Evolutionary conservation across 441 rosid species (phyloP).

Genomic region (Euphorbia neoarborescens): DNA sequence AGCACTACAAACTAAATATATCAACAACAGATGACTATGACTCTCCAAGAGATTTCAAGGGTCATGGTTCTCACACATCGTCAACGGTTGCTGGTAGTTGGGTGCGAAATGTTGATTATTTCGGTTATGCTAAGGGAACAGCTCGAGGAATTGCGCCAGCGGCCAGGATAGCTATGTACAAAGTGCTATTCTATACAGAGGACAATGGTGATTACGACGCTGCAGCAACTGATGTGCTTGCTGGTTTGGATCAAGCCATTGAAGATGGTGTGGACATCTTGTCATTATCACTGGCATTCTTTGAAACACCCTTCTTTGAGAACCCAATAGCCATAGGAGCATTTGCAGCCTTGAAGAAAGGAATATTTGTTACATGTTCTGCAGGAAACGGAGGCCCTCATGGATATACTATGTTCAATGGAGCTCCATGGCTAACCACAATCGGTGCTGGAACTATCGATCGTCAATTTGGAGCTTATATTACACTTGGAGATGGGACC

Average conservation of each 20-base stretch:
- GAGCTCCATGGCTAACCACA: conserved; percentile 62
- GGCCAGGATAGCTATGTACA: conserved; percentile 57
- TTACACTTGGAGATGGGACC: conserved; percentile 43
- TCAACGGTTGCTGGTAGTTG: conserved; percentile 66
- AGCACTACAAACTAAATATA: conserved; percentile 30
- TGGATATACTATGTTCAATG: conserved; percentile 53
- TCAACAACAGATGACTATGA: conserved; percentile 53
- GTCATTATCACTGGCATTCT: conserved; percentile 50
- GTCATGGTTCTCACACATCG: conserved; percentile 83
- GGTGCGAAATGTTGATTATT: conserved; percentile 44
- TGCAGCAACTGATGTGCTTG: conserved; percentile 52
- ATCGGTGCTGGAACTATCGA: conserved; percentile 63
- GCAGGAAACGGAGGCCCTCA: conserved; percentile 66
- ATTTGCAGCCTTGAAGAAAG: conserved; percentile 45
- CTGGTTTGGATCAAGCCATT: conserved; percentile 62
- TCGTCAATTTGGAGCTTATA: conserved; percentile 47
- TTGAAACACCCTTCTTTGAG: conserved; percentile 49
- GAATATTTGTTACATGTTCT: conserved; percentile 53
- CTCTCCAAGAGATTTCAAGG: conserved; percentile 70
- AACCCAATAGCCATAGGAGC: conserved; percentile 70
- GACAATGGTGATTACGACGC: conserved; percentile 39
- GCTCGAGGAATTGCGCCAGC: conserved; percentile 69
- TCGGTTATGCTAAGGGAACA: conserved; percentile 57
- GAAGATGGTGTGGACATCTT: conserved; percentile 58
- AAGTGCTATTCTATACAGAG: conserved; percentile 51